Base-by-base conservation (phyloP, 371 early-diverging fungal species). In the Blakeslea trispora region DNA sequence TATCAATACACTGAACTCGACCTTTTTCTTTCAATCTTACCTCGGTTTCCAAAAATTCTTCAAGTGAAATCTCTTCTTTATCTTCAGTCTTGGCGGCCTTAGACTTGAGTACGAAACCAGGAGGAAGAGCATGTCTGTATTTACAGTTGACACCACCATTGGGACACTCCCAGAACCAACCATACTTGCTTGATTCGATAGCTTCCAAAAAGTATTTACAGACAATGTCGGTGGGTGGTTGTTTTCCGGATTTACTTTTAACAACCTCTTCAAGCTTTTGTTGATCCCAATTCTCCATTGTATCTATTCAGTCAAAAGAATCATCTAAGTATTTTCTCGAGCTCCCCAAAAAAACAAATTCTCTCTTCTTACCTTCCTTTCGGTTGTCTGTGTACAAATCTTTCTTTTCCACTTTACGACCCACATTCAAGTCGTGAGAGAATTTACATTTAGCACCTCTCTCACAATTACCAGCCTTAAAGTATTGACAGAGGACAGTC, bases 81-180 rank as follows among this genome's bases (percentile, higher is more conserved):
- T 85, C 90, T n/a, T 87, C 82, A 53, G 79, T 81, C 75, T 92
- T 89, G 61, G 86, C 86, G 45, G 81, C 76, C 82, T 93, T 91
- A 55, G 90, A 89, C 68, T 95, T 96, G 32, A 99, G 81, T 7
- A 96, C 84, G 66, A 93, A 99, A n/a, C 99, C 99, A 52, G 95
- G 95, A 32, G 99, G 99, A 71, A 98, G 81, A 42, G 98, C 97
- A 65, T 99, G 99, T 53, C 91, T 87, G 69, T 98, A 98, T 80
- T 91, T 94, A 84, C 98, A 98, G 55, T 81, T 79, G 21, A 72
- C 71, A 78, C 90, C 91, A 62, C 92, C 93, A 59, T 91, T 90
- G 6, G 96, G 98, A 76, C 99, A 99, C 57, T 93, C 93, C 99
- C 99, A 99, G 81, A 96, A 97, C 94, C 95, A 96, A 52, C 96